Evolutionary conservation across 768 basidiomycete species (phyloP).

Genomic region (Termitomyces sp.): DNA sequence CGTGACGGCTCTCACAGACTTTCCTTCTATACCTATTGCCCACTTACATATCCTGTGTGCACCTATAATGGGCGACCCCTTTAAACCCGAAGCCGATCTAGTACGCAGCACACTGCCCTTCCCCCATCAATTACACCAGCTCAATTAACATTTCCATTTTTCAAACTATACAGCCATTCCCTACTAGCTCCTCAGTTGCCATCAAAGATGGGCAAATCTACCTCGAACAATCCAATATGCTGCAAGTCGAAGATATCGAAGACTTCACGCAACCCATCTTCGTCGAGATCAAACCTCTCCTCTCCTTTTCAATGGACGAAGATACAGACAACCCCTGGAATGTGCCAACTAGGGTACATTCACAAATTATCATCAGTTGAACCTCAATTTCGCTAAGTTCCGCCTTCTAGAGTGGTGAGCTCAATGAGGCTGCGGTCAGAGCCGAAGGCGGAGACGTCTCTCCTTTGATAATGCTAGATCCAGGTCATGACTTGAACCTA

Average conservation of each 20-base stretch:
- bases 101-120: neutral
- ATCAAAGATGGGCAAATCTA: neutral
- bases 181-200: neutral
- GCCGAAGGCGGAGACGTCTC: too few relatives aligned
- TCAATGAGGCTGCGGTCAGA: neutral
- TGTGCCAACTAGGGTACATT: neutral
- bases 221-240: neutral
- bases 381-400: neutral
- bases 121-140: too few relatives aligned
- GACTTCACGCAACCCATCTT: neutral
- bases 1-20: neutral
- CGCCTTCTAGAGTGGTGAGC: neutral
- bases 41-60: neutral
- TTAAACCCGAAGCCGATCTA: neutral
- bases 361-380: neutral
- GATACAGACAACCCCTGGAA: neutral
- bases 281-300: conserved; percentile 5
- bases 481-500: neutral
- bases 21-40: neutral
- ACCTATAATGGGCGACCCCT: neutral
- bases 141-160: neutral
- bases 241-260: neutral
- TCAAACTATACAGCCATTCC: neutral
- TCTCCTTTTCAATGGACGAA: neutral
- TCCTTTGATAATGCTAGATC: too few relatives aligned